phyloP scores from a whole-genome alignment of 805 yeast genomes.

The Saturnispora sanitii region DNA sequence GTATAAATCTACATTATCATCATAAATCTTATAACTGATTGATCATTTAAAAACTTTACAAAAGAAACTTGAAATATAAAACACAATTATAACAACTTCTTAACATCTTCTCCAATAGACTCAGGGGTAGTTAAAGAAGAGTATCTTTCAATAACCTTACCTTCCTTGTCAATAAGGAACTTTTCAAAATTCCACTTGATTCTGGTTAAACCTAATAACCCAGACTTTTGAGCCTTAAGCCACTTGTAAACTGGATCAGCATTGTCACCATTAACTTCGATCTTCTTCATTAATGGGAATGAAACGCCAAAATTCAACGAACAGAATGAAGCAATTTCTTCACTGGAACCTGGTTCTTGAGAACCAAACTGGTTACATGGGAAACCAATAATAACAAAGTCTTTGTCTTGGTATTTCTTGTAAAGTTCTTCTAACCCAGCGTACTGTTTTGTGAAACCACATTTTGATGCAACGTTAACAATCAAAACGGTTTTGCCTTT shows the following conservation, averaged over 20 bases:
- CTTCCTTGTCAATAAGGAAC: constrained; percentile 45
- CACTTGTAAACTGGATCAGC: constrained; percentile 74
- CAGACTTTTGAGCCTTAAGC: constrained; percentile 54
- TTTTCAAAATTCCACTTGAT: constrained; percentile 55
- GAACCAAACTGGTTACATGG: constrained; percentile 87
- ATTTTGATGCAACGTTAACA: constrained; percentile 84
- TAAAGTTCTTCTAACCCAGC: constrained; percentile 59
- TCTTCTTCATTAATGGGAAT: constrained; percentile 79
- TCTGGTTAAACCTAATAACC: constrained; percentile 60
- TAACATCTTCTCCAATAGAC: constrained; percentile 47
- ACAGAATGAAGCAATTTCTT: constrained; percentile 68
- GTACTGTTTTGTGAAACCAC: constrained; percentile 72
- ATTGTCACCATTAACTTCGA: constrained; percentile 79
- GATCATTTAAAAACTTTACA: neutral
- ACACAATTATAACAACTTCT: constrained; percentile 34
- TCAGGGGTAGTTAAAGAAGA: constrained; percentile 62
- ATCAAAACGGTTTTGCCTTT: constrained; percentile 75
- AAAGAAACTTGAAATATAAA: neutral
- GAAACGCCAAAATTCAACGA: constrained; percentile 76
- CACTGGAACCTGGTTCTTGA: constrained; percentile 64
- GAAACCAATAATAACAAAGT: constrained; percentile 66
- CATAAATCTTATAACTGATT: too few relatives aligned
- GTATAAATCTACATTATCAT: too few relatives aligned
- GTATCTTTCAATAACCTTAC: constrained; percentile 42
- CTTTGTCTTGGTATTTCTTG: constrained; percentile 51